These are phyloP conservation scores for Yamadazyma phyllophila DNA, from an alignment of 805 yeast species.

Conservation along the genomic window DNA sequence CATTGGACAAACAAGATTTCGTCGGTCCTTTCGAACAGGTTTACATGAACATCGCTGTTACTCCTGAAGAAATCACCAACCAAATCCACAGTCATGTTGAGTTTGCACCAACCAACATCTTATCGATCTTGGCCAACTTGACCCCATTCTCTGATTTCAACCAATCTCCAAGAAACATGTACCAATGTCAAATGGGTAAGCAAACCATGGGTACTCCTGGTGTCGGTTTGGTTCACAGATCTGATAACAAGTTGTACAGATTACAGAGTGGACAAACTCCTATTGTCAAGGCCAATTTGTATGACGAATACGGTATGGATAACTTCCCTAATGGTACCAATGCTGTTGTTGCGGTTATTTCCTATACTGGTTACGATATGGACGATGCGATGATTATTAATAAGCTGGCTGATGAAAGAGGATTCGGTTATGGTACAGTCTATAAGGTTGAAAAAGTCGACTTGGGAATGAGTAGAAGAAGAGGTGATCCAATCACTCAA, in stretches of 20 bases:
- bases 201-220: constrained; percentile 99
- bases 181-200: constrained; percentile 99
- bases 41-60: constrained; percentile 92
- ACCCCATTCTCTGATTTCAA: constrained; percentile 98
- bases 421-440: constrained; percentile 96
- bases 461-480: constrained; percentile 67
- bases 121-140: constrained; percentile 92
- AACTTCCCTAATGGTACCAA: constrained; percentile 98
- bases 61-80: constrained; percentile 83
- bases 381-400: constrained; percentile 99
- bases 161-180: constrained; percentile 99
- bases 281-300: constrained; percentile 87
- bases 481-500: constrained; percentile 93
- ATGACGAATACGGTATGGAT: constrained; percentile 97
- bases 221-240: constrained; percentile 86
- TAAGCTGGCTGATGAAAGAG: constrained; percentile 96
- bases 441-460: constrained; percentile 93
- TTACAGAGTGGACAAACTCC: constrained; percentile 97
- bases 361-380: constrained; percentile 99
- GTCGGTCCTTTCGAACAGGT: constrained; percentile 98
- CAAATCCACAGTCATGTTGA: constrained; percentile 91
- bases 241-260: constrained; percentile 91
- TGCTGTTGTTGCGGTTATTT: constrained; percentile 98
- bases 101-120: constrained; percentile 88
- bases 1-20: constrained; percentile 76